Conservation (phyloP, 192 early-diverging fungal species). For the Podila epigama region DNA sequence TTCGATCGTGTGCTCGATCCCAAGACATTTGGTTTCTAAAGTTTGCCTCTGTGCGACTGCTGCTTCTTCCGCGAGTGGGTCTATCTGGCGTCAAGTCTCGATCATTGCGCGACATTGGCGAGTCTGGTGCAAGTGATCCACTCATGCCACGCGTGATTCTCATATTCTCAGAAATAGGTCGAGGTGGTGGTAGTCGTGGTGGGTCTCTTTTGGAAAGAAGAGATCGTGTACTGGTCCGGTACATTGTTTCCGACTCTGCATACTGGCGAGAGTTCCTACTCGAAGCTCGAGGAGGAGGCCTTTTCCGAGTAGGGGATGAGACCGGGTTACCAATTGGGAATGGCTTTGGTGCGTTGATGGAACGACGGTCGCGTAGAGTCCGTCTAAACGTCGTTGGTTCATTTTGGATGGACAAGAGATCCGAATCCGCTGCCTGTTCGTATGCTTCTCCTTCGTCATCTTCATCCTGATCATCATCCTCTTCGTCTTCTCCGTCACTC, state of each 20-base stretch:
- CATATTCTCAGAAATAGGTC: conserved; percentile 38
- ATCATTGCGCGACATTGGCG: conserved; percentile 16
- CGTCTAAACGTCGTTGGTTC: conserved; percentile 9
- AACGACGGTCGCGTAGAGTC: conserved; percentile 30
- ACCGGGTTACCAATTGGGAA: conserved; percentile 18
- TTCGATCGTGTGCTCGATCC: conserved; percentile 20
- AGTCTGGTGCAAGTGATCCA: conserved; percentile 23
- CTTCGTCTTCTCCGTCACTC: background rate
- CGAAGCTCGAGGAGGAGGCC: background rate
- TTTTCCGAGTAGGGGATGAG: background rate
- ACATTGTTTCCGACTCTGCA: conserved; percentile 8
- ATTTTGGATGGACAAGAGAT: too few species aligned
- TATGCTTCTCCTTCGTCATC: too few species aligned
- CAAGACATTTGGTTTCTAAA: conserved; percentile 10
- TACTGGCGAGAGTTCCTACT: background rate
- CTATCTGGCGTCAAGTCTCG: conserved; percentile 27
- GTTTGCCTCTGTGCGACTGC: background rate
- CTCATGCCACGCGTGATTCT: conserved; percentile 49
- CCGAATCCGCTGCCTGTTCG: too few species aligned
- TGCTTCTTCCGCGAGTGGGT: conserved; percentile 2
- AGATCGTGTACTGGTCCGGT: conserved; percentile 9
- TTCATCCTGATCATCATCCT: conserved; percentile 1
- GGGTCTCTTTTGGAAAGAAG: conserved; percentile 12
- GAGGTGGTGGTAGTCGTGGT: conserved; percentile 4
- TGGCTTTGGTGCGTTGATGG: conserved; percentile 33